Conservation (phyloP, 768 basidiomycete genomes). For the Tricholoma bakamatsutake region DNA sequence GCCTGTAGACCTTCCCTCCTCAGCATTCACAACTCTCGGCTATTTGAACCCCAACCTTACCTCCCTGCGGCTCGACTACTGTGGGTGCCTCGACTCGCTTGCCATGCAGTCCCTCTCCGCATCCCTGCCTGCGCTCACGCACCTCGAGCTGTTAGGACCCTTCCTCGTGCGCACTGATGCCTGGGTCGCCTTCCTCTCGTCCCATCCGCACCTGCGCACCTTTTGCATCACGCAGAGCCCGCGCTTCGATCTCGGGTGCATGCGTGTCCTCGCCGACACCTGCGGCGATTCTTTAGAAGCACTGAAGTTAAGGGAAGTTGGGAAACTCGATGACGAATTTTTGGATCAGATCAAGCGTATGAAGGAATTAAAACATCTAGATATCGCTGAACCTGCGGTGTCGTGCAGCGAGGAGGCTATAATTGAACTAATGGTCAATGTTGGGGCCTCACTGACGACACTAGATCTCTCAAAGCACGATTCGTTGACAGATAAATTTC, state of each 20-base stretch:
- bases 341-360: conserved; percentile 46
- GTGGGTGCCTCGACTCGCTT: conserved; percentile 70
- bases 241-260: conserved; percentile 71
- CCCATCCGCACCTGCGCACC: conserved; percentile 55
- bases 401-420: conserved; percentile 54
- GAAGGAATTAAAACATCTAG: conserved; percentile 45
- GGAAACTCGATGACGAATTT: conserved; percentile 61
- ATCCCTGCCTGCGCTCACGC: conserved; percentile 59
- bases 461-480: conserved; percentile 72
- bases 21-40: conserved; percentile 64
- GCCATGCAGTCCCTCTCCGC: conserved; percentile 55
- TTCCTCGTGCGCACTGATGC: conserved; percentile 71
- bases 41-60: conserved; percentile 82
- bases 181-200: conserved; percentile 72
- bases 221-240: conserved; percentile 85
- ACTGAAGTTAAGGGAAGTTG: conserved; percentile 76
- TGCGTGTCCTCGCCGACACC: conserved; percentile 52
- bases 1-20: conserved; percentile 55
- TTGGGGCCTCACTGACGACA: conserved; percentile 51
- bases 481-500: conserved; percentile 52
- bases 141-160: conserved; percentile 80
- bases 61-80: conserved; percentile 74
- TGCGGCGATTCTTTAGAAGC: conserved; percentile 46
- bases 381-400: conserved; percentile 57
- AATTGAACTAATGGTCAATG: conserved; percentile 42